Percentiles rank a stretch among this genome's conserved stretches.
phyloP scores from a whole-genome alignment of 345 rosid species.

The Nephelium lappaceum region DNA sequence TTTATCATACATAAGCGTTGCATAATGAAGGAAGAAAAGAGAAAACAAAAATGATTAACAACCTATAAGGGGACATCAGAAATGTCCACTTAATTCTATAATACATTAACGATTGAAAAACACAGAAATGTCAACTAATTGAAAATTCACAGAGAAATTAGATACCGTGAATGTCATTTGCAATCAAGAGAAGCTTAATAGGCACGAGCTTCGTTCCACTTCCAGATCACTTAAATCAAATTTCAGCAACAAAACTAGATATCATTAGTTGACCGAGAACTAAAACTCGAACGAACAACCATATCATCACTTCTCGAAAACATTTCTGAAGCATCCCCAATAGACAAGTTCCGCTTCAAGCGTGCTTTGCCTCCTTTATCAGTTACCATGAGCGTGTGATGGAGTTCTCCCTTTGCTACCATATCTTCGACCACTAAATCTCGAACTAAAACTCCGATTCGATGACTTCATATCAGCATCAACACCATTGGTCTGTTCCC shows the following conservation, averaged over 20 bases:
- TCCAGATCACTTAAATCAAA: conserved; percentile 15
- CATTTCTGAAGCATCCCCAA: conserved; percentile 39
- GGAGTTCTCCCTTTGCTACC: conserved; percentile 29
- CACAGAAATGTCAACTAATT: conserved; percentile 11
- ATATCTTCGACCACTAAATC: conserved; percentile 44
- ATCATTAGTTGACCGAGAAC: conserved; percentile 25
- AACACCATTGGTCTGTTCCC: conserved; percentile 24
- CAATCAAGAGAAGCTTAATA: conserved; percentile 32
- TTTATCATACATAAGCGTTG: conserved; percentile 21
- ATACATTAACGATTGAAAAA: conserved; percentile 26
- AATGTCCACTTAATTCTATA: conserved; percentile 35
- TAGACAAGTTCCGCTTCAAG: conserved; percentile 37
- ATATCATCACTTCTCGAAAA: conserved; percentile 25
- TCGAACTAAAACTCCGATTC: conserved; percentile 38
- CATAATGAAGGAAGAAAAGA: conserved; percentile 16
- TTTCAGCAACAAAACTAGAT: conserved; percentile 2
- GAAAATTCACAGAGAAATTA: conserved; percentile 22
- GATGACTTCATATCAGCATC: conserved; percentile 25
- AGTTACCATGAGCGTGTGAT: conserved; percentile 14
- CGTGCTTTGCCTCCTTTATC: conserved; percentile 16
- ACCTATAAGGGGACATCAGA: conserved; percentile 33
- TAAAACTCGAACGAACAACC: conserved; percentile 21
- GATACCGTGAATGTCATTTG: conserved; percentile 26
- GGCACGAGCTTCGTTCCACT: conserved; percentile 26
- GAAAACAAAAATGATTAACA: conserved; percentile 14